Conservation (phyloP, 441 rosid species). For the Viola pubescens region DNA sequence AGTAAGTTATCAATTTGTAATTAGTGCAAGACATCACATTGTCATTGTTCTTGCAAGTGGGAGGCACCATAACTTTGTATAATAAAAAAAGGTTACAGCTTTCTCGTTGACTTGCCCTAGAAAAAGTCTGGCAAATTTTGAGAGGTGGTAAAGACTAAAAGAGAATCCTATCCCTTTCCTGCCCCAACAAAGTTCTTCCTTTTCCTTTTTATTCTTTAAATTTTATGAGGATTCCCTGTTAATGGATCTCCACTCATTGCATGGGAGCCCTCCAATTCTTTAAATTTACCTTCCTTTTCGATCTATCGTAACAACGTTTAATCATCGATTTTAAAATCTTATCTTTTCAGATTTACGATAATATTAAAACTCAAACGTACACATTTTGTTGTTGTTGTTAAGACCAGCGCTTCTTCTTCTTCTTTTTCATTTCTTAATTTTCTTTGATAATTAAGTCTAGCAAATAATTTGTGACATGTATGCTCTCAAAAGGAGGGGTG, state of each 20-base stretch:
- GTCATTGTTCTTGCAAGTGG: conserved; percentile 24
- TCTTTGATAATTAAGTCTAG: background rate
- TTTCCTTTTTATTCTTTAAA: background rate
- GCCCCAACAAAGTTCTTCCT: conserved; percentile 15
- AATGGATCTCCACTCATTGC: conserved; percentile 38
- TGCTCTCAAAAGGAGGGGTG: conserved; percentile 26
- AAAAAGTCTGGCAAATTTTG: conserved; percentile 45
- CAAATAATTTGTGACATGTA: conserved; percentile 20
- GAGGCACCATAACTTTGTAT: conserved; percentile 25
- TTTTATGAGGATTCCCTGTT: conserved; percentile 19
- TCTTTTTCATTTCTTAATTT: background rate
- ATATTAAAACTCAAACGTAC: too few relatives aligned
- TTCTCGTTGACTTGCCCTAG: conserved; percentile 59
- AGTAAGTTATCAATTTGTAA: background rate
- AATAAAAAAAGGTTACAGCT: conserved; percentile 24
- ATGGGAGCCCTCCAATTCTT: conserved; percentile 3
- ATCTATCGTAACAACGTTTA: too few relatives aligned
- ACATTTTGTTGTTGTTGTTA: too few relatives aligned
- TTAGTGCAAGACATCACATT: conserved; percentile 16
- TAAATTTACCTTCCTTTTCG: too few relatives aligned
- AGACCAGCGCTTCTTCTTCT: too few relatives aligned
- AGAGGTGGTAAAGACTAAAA: conserved; percentile 21
- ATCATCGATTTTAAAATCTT: too few relatives aligned
- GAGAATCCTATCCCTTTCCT: conserved; percentile 41
- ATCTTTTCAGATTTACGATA: too few relatives aligned